A percentile compares a stretch with the other conserved stretches of the same genome.
phyloP scores from a whole-genome alignment of 2,329 filamentous ascomycete species.

The Aureobasidium leucospermi region DNA sequence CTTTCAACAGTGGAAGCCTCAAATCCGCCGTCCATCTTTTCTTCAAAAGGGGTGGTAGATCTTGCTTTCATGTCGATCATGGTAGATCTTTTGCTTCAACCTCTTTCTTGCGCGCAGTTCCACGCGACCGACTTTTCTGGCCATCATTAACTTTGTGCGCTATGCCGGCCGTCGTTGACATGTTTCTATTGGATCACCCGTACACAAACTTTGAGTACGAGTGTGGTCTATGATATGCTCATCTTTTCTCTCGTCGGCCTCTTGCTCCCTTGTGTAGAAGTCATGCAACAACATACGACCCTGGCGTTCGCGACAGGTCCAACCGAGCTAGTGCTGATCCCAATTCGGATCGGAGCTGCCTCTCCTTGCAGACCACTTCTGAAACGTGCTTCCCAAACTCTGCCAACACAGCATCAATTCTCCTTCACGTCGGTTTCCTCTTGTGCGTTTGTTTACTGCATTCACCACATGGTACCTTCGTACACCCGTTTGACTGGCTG shows the following conservation, averaged over 20 bases:
- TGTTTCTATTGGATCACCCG: too few species aligned
- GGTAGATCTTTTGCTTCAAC: conserved; percentile 1
- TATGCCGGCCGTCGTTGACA: neutral
- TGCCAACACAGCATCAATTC: neutral
- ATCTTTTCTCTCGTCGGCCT: neutral
- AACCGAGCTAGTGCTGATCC: conserved; percentile 6
- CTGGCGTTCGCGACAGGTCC: neutral
- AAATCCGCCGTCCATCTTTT: neutral
- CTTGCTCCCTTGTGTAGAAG: neutral
- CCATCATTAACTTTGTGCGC: neutral
- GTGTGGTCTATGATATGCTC: neutral
- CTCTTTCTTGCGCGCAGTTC: neutral
- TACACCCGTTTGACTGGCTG: too few species aligned
- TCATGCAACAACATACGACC: neutral
- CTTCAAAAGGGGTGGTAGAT: neutral
- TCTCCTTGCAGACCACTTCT: neutral
- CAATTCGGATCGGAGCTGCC: neutral
- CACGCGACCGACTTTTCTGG: conserved; percentile 9
- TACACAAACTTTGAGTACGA: too few species aligned
- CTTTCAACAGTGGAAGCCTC: neutral
- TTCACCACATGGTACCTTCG: too few species aligned
- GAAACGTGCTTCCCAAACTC: neutral
- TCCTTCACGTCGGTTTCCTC: too few species aligned
- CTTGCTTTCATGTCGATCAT: conserved; percentile 1
- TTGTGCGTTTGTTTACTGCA: too few species aligned